Evolutionary conservation across 1,284 basidiomycete genomes (phyloP).

Genomic region (Cerioporus squamosus): DNA sequence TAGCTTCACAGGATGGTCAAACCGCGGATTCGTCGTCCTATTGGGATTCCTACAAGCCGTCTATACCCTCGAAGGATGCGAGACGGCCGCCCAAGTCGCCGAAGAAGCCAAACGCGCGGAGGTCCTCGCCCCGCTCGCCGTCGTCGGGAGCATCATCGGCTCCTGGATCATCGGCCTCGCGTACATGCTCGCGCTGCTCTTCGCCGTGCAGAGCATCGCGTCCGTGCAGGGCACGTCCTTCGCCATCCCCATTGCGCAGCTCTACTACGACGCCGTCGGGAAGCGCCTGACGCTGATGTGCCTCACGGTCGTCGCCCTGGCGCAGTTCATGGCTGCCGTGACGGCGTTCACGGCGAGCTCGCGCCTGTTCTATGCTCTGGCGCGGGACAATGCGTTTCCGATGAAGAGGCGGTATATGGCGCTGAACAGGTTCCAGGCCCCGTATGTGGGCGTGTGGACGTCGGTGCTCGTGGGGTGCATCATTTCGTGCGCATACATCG

Average conservation of each 20-base stretch:
- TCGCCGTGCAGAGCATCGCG: conserved; percentile 57
- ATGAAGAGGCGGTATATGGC: conserved; percentile 50
- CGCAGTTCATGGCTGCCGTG: conserved; percentile 60
- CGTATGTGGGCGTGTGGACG: conserved; percentile 59
- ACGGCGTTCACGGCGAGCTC: conserved; percentile 67
- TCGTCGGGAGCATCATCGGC: conserved; percentile 59
- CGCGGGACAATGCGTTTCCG: conserved; percentile 57
- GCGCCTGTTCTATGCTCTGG: conserved; percentile 58
- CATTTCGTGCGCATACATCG: conserved; percentile 64
- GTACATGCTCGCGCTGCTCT: conserved; percentile 65
- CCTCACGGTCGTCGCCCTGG: conserved; percentile 51
- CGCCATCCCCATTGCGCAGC: conserved; percentile 62
- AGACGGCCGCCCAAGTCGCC: conserved; percentile 65
- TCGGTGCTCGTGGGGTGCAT: conserved; percentile 58
- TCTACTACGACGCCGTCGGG: conserved; percentile 61
- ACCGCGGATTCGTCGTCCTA: conserved; percentile 59
- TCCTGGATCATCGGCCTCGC: conserved; percentile 64
- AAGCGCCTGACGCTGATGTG: conserved; percentile 53
- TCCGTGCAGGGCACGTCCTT: conserved; percentile 52
- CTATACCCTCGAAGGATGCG: conserved; percentile 66
- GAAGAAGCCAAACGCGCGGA: conserved; percentile 63
- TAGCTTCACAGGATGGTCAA: conserved; percentile 61
- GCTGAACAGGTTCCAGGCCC: conserved; percentile 58
- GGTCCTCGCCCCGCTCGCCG: conserved; percentile 58
- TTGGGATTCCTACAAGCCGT: conserved; percentile 67